Conservation (phyloP, 139 green algal species). For the Closterium sp. region DNA sequence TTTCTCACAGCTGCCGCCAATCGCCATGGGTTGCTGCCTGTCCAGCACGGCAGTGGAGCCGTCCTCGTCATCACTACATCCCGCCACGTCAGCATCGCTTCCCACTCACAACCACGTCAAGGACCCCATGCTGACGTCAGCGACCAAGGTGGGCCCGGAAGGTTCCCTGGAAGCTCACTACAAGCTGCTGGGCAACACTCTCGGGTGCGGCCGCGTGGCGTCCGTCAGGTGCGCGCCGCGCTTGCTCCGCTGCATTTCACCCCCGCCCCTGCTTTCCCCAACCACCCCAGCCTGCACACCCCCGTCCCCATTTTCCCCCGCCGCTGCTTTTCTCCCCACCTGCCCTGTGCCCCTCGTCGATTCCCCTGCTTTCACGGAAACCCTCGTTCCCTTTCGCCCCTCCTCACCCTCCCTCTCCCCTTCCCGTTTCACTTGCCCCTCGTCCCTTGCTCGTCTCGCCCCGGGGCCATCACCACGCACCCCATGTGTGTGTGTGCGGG, state of each 20-base stretch:
- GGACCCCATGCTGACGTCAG: neutral
- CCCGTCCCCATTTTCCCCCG: too few relatives aligned
- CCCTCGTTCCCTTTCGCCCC: too few relatives aligned
- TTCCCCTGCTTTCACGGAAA: neutral
- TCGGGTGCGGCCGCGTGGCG: neutral
- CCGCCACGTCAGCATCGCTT: neutral
- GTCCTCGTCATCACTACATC: neutral
- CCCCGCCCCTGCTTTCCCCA: too few relatives aligned
- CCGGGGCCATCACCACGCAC: too few relatives aligned
- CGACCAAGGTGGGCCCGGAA: neutral
- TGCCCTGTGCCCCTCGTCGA: too few relatives aligned
- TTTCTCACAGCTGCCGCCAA: neutral
- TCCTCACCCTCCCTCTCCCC: too few relatives aligned
- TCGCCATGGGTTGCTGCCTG: neutral
- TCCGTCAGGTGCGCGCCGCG: neutral
- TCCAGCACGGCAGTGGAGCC: neutral
- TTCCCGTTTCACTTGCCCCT: too few relatives aligned
- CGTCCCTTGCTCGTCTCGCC: neutral
- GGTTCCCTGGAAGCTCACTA: neutral
- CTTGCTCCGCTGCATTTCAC: neutral
- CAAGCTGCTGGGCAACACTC: neutral
- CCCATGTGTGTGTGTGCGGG: neutral
- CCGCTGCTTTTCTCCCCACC: neutral
- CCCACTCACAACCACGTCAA: neutral
- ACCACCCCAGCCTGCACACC: too few relatives aligned